These are phyloP conservation scores for Macrocybe gigantea DNA, from an alignment of 768 basidiomycete species.

Conservation along the genomic window DNA sequence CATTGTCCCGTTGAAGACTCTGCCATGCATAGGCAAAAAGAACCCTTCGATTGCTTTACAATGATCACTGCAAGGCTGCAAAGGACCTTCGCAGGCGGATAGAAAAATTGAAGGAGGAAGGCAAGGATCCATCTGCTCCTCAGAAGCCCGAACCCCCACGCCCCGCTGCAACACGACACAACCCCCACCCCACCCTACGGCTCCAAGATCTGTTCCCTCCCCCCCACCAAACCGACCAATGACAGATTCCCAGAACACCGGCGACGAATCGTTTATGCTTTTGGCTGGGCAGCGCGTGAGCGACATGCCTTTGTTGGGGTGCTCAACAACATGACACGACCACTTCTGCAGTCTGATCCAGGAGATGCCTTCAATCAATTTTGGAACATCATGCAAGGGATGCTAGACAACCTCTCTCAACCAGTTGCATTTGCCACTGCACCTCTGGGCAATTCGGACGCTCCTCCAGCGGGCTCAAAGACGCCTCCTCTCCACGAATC, in stretches of 20 bases:
- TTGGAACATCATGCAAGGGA: constrained; percentile 83
- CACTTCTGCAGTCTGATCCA: constrained; percentile 55
- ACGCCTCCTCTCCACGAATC: background rate
- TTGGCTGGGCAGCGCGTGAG: constrained; percentile 69
- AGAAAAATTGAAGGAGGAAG: constrained; percentile 65
- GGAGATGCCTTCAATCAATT: constrained; percentile 86
- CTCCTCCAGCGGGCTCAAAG: constrained; percentile 12
- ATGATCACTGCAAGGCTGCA: constrained; percentile 64
- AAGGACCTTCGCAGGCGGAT: constrained; percentile 72
- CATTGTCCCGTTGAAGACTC: constrained; percentile 3
- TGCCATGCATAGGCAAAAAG: constrained; percentile 57
- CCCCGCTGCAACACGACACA: constrained; percentile 17
- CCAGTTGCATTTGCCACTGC: constrained; percentile 81
- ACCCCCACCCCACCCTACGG: constrained; percentile 24
- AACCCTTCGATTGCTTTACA: constrained; percentile 69
- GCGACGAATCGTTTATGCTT: constrained; percentile 88
- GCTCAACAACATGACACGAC: background rate
- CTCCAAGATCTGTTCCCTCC: constrained; percentile 37
- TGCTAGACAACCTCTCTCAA: constrained; percentile 82
- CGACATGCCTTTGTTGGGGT: constrained; percentile 10
- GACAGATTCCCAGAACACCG: constrained; percentile 55
- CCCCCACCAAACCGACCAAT: constrained; percentile 40
- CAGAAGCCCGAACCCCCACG: constrained; percentile 44
- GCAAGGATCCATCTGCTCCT: constrained; percentile 69
- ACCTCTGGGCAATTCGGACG: constrained; percentile 50